phyloP scores from a whole-genome alignment of 352 stramenopile genomes.

The Phytophthora palmivora region DNA sequence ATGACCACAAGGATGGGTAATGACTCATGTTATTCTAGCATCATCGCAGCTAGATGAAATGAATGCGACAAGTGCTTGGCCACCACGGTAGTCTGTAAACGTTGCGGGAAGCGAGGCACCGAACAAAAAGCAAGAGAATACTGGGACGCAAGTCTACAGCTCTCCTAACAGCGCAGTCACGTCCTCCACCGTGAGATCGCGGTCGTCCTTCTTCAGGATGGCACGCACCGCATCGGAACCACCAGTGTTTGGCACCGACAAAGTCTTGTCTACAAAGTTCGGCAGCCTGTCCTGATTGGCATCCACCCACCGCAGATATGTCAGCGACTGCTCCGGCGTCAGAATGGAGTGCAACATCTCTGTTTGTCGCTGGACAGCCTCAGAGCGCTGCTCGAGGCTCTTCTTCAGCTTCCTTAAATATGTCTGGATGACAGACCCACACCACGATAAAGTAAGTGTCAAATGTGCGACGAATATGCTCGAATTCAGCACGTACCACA shows the following conservation, averaged over 20 bases:
- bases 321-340: conserved; percentile 85
- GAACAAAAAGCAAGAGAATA: conserved; percentile 19
- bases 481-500: conserved; percentile 55
- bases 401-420: conserved; percentile 92
- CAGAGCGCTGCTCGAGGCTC: conserved; percentile 80
- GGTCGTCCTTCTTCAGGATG: conserved; percentile 86
- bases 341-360: conserved; percentile 88
- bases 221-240: conserved; percentile 71
- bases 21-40: conserved; percentile 22
- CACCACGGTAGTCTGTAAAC: conserved; percentile 4
- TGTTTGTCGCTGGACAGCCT: conserved; percentile 80
- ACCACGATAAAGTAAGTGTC: conserved; percentile 1
- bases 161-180: conserved; percentile 79
- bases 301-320: conserved; percentile 85
- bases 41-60: conserved; percentile 11
- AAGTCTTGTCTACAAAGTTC: conserved; percentile 69
- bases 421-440: conserved; percentile 46
- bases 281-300: conserved; percentile 77
- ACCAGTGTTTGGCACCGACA: conserved; percentile 56
- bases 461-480: neutral
- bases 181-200: conserved; percentile 88
- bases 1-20: conserved; percentile 5
- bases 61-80: conserved; percentile 21
- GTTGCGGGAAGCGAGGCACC: conserved; percentile 14
- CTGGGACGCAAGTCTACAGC: conserved; percentile 38